Percentiles rank a stretch among this genome's conserved stretches.
These are phyloP conservation scores for Phytophthora pini DNA, from an alignment of 352 stramenopile species.

Conservation along the genomic window DNA sequence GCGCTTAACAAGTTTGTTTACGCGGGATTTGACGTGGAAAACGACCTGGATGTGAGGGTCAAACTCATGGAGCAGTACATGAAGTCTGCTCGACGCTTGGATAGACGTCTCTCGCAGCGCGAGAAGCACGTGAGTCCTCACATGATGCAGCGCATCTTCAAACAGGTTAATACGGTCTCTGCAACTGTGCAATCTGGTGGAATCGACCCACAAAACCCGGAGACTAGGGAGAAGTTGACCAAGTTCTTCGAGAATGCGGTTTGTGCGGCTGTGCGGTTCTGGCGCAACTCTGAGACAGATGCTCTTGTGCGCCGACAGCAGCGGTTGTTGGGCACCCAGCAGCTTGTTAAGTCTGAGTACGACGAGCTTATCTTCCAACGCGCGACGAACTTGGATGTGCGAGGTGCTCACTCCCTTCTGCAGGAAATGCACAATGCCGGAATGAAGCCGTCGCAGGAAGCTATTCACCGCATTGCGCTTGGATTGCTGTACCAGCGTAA, in stretches of 20 bases:
- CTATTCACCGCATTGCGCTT: slow-evolving; percentile 78
- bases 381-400: slow-evolving; percentile 54
- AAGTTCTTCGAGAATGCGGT: slow-evolving; percentile 66
- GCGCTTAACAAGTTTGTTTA: slow-evolving; percentile 56
- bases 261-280: slow-evolving; percentile 65
- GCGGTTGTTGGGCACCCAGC: slow-evolving; percentile 37
- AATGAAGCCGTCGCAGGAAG: slow-evolving; percentile 62
- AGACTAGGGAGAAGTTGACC: slow-evolving; percentile 44
- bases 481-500: slow-evolving; percentile 58
- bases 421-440: slow-evolving; percentile 87
- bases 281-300: slow-evolving; percentile 62
- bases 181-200: slow-evolving; percentile 20
- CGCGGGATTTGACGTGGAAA: slow-evolving; percentile 35
- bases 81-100: slow-evolving; percentile 67
- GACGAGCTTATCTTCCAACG: slow-evolving; percentile 76
- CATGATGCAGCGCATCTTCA: slow-evolving; percentile 77
- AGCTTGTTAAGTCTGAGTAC: slow-evolving; percentile 56
- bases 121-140: slow-evolving; percentile 58
- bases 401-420: slow-evolving; percentile 62
- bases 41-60: slow-evolving; percentile 59
- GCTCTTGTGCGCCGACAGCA: slow-evolving; percentile 63
- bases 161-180: slow-evolving; percentile 50
- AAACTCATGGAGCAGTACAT: slow-evolving; percentile 85
- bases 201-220: slow-evolving; percentile 17
- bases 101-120: slow-evolving; percentile 54